A percentile compares a stretch with the other conserved stretches of the same genome.
These are phyloP conservation scores for Leccinum barrowsii DNA, from an alignment of 768 basidiomycete species.

Conservation along the genomic window DNA sequence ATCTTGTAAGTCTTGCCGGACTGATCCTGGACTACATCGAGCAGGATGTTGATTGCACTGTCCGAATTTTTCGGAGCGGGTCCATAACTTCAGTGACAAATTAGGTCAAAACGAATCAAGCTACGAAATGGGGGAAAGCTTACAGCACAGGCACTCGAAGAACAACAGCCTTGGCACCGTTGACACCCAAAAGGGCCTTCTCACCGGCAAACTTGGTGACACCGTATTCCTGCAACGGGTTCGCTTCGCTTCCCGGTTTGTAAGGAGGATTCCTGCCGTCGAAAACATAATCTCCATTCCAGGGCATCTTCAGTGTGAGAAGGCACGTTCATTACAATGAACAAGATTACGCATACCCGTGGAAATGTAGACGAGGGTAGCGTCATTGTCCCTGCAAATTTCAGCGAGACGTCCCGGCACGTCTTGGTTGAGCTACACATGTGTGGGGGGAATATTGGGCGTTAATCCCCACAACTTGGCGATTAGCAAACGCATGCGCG, in stretches of 20 bases:
- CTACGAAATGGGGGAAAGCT: constrained; percentile 18
- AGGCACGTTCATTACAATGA: neutral
- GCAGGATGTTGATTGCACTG: constrained; percentile 82
- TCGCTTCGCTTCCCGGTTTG: constrained; percentile 62
- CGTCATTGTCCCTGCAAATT: constrained; percentile 58
- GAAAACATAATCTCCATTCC: constrained; percentile 82
- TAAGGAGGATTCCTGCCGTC: constrained; percentile 93
- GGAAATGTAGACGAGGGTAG: constrained; percentile 85
- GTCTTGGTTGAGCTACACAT: constrained; percentile 69
- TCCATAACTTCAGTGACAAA: constrained; percentile 67
- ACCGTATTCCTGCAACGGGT: constrained; percentile 89
- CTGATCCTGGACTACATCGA: constrained; percentile 84
- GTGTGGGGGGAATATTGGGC: neutral
- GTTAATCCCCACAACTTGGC: neutral
- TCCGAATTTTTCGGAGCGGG: constrained; percentile 82
- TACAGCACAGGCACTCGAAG: constrained; percentile 89
- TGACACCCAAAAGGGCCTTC: constrained; percentile 59
- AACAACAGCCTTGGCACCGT: constrained; percentile 59
- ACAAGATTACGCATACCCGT: constrained; percentile 51
- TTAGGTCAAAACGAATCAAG: neutral
- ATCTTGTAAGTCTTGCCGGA: constrained; percentile 88
- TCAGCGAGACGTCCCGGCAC: constrained; percentile 72
- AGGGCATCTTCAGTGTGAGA: constrained; percentile 8
- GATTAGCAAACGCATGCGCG: constrained; percentile 10
- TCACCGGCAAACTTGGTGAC: constrained; percentile 87